Base-by-base conservation (phyloP, 2,329 filamentous ascomycete species). In the Trichoderma breve region DNA sequence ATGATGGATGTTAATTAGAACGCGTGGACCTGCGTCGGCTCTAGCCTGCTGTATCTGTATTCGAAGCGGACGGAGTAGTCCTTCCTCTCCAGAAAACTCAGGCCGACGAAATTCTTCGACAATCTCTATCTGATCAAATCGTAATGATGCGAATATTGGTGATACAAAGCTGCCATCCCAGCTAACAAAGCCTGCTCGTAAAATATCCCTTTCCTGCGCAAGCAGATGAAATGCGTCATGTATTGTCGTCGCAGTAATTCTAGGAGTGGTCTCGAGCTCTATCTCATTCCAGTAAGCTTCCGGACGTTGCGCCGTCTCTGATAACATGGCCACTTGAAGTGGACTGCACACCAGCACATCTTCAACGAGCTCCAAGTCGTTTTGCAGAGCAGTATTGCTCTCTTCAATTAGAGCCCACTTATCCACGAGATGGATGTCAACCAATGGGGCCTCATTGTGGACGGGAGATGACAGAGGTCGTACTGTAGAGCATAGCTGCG, bases 241-340 rank as follows among this genome's bases (percentile, higher is more conserved):
- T 6, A 94, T 79, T 14, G 82, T 75, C 0, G 82, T 74, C 2
- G 78, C 43, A 1, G 77, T 75, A 36, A 84, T 77, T 0, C 76
- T 73, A 0, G 79, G 58, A 0, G 84, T 78, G 12, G 92, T 81
- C n/a, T 88, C 83, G 1, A 97, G 79, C 75, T 92, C 87, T 12
- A 96, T 83, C 84, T 90, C 91, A 76, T 97, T 98, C 81, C 91
- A 92, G 78, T 98, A 97, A 8, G 90, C 86, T 61, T 81, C 82
- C 2, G 84, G 74, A 73, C 90, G 84, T 21, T 83, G 84, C 3
- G 85, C 80, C 0, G 93, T 95, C 81, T 97, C 93, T 0, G 88
- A 85, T 18, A 97, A 84, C 93, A 97, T 97, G 2, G 93, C 90
- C 21, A 87, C 83, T 76, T 98, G 95, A 11, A 96, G 84, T 15